A percentile compares a stretch with the other conserved stretches of the same genome.
These are phyloP conservation scores for Glomus cerebriforme DNA, from an alignment of 192 early-diverging fungal species.

Conservation along the genomic window DNA sequence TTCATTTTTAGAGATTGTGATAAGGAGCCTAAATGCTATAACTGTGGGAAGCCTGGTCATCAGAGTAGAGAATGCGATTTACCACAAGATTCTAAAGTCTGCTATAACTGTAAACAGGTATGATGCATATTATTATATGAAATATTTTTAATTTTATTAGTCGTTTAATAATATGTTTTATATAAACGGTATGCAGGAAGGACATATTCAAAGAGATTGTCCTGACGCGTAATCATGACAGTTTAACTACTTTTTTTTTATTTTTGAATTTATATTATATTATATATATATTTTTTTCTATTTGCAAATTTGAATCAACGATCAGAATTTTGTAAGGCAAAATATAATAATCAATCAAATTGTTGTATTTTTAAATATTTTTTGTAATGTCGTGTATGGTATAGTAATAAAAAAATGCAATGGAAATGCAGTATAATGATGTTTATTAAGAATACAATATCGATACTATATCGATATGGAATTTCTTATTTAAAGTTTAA, in stretches of 20 bases:
- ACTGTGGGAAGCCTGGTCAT: not conserved
- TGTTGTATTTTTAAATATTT: not conserved
- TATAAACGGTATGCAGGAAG: not conserved
- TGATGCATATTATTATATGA: not conserved
- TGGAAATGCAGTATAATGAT: not conserved
- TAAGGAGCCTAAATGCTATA: conserved; percentile 10
- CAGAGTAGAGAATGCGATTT: not conserved
- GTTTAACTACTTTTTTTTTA: not conserved
- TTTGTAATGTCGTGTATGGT: not conserved
- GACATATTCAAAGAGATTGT: conserved; percentile 10
- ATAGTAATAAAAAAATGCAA: not conserved
- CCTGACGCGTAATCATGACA: not conserved
- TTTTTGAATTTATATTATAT: not conserved
- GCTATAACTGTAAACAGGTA: conserved; percentile 10
- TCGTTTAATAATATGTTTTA: not conserved
- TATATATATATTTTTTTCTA: not conserved
- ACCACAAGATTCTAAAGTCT: conserved; percentile 12
- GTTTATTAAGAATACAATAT: not conserved
- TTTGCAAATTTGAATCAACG: not conserved
- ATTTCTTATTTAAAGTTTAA: not conserved
- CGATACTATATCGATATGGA: not conserved
- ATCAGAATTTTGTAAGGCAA: not conserved
- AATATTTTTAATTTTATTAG: not conserved
- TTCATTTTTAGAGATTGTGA: not conserved
- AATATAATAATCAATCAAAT: not conserved